Percentiles rank a stretch among this genome's conserved stretches.
Evolutionary conservation across 1,284 basidiomycete genomes (phyloP).

Genomic region (Malassezia psittaci): DNA sequence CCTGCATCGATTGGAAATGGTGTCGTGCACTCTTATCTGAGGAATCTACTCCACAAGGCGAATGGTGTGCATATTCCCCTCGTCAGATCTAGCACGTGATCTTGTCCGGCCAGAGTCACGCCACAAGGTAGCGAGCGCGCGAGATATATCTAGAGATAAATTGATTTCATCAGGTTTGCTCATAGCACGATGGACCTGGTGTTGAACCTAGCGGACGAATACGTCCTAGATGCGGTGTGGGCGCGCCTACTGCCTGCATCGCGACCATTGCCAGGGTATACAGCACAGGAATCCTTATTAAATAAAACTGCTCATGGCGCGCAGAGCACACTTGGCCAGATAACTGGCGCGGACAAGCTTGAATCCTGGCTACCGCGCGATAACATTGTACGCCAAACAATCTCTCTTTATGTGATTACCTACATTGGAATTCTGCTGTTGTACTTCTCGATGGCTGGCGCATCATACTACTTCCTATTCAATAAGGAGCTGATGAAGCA

Average conservation of each 20-base stretch:
- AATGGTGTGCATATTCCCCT: conserved; percentile 15
- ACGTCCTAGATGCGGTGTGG: conserved; percentile 25
- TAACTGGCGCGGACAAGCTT: neutral
- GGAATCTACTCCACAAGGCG: conserved; percentile 1
- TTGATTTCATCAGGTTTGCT: neutral
- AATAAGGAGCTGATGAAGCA: conserved; percentile 93
- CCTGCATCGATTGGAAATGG: conserved; percentile 13
- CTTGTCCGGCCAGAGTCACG: conserved; percentile 11
- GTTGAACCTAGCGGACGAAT: conserved; percentile 27
- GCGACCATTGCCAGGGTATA: neutral
- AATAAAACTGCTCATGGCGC: conserved; percentile 1
- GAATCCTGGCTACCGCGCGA: conserved; percentile 30
- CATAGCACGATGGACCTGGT: conserved; percentile 25
- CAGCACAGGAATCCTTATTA: neutral
- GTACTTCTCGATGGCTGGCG: conserved; percentile 67
- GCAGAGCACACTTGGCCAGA: neutral
- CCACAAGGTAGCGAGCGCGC: conserved; percentile 7
- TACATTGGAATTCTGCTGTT: conserved; percentile 58
- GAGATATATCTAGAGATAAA: neutral
- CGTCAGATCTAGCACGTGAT: conserved; percentile 1
- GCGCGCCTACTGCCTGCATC: conserved; percentile 19
- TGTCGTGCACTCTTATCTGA: neutral
- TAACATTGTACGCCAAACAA: conserved; percentile 55
- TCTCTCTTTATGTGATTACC: conserved; percentile 67
- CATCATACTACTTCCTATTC: conserved; percentile 77